Percentiles rank a stretch among this genome's conserved stretches.
phyloP scores from a whole-genome alignment of 2,329 filamentous ascomycete species.

The Nemania diffusa region DNA sequence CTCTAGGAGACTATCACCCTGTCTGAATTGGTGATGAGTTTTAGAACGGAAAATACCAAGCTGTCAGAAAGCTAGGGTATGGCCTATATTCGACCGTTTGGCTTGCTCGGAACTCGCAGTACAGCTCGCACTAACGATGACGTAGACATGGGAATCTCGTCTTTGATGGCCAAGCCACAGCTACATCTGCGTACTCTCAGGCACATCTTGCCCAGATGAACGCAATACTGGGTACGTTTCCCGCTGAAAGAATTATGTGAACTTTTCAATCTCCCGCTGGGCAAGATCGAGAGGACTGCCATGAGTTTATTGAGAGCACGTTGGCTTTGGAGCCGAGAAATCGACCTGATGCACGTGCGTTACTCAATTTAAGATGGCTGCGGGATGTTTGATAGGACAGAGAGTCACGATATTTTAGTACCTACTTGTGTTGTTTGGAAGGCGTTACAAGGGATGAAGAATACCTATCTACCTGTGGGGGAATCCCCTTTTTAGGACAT shows the following conservation, averaged over 20 bases:
- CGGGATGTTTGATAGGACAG: conserved; percentile 9
- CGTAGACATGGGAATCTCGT: conserved; percentile 3
- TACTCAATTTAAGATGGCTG: neutral
- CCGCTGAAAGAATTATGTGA: conserved; percentile 8
- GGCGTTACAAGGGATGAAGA: too few species aligned
- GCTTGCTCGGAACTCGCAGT: neutral
- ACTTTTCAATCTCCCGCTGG: conserved; percentile 1
- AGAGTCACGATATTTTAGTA: neutral
- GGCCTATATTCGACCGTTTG: conserved; percentile 2
- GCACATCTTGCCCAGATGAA: conserved; percentile 16
- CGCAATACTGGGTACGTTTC: conserved; percentile 4
- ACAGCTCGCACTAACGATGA: conserved; percentile 1
- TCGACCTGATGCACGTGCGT: conserved; percentile 2
- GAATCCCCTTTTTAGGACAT: too few species aligned
- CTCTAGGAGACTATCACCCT: neutral
- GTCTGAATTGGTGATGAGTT: conserved; percentile 2
- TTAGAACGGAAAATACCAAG: neutral
- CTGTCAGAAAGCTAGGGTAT: neutral
- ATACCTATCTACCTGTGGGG: too few species aligned
- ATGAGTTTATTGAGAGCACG: conserved; percentile 7
- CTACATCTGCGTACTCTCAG: neutral
- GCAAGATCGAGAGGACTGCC: conserved; percentile 6
- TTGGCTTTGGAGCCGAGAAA: conserved; percentile 11
- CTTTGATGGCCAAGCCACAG: conserved; percentile 2
- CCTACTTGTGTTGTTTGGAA: too few species aligned